Base-by-base conservation (phyloP, 805 yeast genomes). In the Candida sphagnicola region DNA sequence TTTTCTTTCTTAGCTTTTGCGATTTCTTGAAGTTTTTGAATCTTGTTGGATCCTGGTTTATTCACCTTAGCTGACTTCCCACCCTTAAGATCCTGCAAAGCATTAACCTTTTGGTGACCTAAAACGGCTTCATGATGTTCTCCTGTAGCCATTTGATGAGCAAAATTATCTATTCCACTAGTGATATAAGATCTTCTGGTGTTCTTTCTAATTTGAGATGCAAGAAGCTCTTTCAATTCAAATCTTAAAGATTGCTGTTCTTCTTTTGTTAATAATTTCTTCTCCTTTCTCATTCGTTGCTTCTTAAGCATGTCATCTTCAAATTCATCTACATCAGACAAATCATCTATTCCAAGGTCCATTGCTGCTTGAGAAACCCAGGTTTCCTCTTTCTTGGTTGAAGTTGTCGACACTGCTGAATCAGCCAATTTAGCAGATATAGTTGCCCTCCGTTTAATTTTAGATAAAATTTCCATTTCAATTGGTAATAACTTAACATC, bases 341-440 rank as follows among this genome's bases (percentile, higher is more conserved):
- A 61, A 36, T 80, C 71, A 25, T 85, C 96, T 28, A 90, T 62
- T 6, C 95, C 99, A 40, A 93, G 70, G 36, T 93, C 99, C 38
- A 85, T 93, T 0, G 98, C 98, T 0, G 96, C 97, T 54, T 87
- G 80, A 42, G 78, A 75, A 43, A 89, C 68, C 97, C 98, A 89
- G 17, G 77, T 69, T 40, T 79, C 80, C 47, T 88, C 93, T 50
- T 82, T 84, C 28, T 68, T 70, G 24, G 78, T 61, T 4, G 85
- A 75, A 14, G 81, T 75, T 2, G 76, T 61, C 2, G 82, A 75
- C 12, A 81, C 67, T 28, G 77, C 78, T 13, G 86, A 70, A 47
- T 86, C 95, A 0, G 95, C 90, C 36, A 93, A 65, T 50, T 80
- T 76, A 16, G 82, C 72, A 4, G 97, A 86, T 28, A 90, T 51